These are phyloP conservation scores for Umbilicus rupestris DNA, from an alignment of 164 flowering plant genomes.

Conservation along the genomic window DNA sequence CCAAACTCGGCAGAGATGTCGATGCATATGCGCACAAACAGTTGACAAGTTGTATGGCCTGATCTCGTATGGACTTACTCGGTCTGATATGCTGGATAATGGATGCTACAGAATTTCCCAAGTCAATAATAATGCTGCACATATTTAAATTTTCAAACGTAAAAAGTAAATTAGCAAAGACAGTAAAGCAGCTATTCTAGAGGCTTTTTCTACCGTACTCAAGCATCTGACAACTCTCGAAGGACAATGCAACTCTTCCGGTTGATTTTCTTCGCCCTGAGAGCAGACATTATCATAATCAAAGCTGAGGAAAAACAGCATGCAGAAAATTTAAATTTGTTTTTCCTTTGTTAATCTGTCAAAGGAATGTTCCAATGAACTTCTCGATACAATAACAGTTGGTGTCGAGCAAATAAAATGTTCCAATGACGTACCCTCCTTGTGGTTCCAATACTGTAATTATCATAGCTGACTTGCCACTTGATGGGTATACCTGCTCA, in stretches of 20 bases:
- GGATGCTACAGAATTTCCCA: not conserved
- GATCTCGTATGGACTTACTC: slow-evolving; percentile 9
- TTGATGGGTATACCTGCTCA: not conserved
- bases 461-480: slow-evolving; percentile 3
- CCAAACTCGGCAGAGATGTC: not conserved
- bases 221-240: not conserved
- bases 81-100: not conserved
- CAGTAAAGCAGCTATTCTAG: not conserved
- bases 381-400: not conserved
- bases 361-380: not conserved
- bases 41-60: slow-evolving; percentile 16
- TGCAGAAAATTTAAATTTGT: no score
- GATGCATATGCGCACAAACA: not conserved
- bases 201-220: not conserved
- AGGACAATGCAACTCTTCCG: not conserved
- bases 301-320: not conserved
- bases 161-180: not conserved
- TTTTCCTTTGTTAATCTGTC: no score
- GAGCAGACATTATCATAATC: not conserved
- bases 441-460: not conserved
- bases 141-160: not conserved
- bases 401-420: not conserved
- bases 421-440: not conserved
- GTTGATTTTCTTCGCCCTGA: not conserved
- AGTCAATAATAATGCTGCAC: not conserved